A percentile compares a stretch with the other conserved stretches of the same genome.
Conservation (phyloP, 208 protist genomes). For the Tritrichomonas foetus region DNA sequence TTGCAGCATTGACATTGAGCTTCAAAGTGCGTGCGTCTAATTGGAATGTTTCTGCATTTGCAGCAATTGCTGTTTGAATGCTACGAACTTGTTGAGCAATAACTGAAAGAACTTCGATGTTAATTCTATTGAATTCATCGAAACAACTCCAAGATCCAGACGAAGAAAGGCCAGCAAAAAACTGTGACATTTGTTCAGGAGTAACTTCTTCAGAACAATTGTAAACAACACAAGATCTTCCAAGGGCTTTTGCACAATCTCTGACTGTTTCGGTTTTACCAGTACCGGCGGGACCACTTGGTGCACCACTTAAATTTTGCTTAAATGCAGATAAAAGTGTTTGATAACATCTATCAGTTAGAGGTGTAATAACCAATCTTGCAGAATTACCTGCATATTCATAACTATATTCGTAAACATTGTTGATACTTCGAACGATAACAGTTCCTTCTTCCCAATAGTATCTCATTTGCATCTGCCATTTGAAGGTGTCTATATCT, state of each 20-base stretch:
- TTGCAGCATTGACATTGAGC: conserved; percentile 67
- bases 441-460: conserved; percentile 73
- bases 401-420: conserved; percentile 54
- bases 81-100: conserved; percentile 58
- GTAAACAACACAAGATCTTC: conserved; percentile 78
- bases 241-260: conserved; percentile 64
- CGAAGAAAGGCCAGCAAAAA: conserved; percentile 53
- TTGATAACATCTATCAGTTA: conserved; percentile 68
- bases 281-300: conserved; percentile 65
- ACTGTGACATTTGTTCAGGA: conserved; percentile 54
- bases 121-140: conserved; percentile 69
- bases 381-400: conserved; percentile 61
- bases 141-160: conserved; percentile 65
- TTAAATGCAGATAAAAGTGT: conserved; percentile 67
- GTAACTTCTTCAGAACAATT: conserved; percentile 89
- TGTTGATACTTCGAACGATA: conserved; percentile 54
- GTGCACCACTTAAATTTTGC: conserved; percentile 62
- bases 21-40: conserved; percentile 58
- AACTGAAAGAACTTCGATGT: conserved; percentile 61
- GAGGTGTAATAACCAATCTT: conserved; percentile 60
- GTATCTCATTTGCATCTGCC: conserved; percentile 86
- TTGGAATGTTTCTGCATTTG: conserved; percentile 50
- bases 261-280: conserved; percentile 70
- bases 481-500: conserved; percentile 80
- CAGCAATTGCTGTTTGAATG: conserved; percentile 57